Conservation (phyloP, 345 rosid species). For the Firmiana major region DNA sequence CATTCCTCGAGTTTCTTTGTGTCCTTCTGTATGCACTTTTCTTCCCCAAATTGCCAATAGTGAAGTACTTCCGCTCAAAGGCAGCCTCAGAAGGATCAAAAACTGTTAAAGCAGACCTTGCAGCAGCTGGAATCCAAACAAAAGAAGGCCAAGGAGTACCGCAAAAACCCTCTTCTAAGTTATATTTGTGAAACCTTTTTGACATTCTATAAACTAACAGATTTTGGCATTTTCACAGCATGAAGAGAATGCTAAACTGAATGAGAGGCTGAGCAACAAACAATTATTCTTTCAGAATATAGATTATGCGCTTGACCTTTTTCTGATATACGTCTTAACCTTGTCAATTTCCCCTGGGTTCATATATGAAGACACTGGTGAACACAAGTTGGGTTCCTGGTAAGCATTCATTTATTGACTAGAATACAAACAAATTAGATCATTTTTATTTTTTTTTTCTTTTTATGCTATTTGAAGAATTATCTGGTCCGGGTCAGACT, state of each 20-base stretch:
- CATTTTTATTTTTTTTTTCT: neutral
- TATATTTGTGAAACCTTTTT: neutral
- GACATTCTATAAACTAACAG: neutral
- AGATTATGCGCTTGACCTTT: constrained; percentile 62
- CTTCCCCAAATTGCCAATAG: constrained; percentile 74
- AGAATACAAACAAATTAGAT: neutral
- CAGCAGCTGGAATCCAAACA: constrained; percentile 71
- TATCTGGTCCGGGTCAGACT: no score
- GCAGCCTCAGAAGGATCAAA: constrained; percentile 88
- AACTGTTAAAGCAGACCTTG: constrained; percentile 80
- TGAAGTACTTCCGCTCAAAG: constrained; percentile 77
- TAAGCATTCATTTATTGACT: constrained; percentile 9
- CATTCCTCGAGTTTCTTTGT: constrained; percentile 64
- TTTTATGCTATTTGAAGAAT: no score
- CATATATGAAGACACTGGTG: constrained; percentile 72
- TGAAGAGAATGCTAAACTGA: constrained; percentile 2
- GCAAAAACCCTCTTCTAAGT: neutral
- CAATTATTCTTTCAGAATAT: constrained; percentile 51
- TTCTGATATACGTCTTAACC: constrained; percentile 62
- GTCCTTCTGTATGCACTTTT: constrained; percentile 52
- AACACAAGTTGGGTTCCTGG: constrained; percentile 62
- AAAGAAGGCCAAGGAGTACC: constrained; percentile 19
- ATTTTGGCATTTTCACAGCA: constrained; percentile 31
- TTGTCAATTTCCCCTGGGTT: constrained; percentile 84
- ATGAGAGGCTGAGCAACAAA: constrained; percentile 49